Conservation (phyloP, 805 yeast genomes). For the Wickerhamiella spandovensis region DNA sequence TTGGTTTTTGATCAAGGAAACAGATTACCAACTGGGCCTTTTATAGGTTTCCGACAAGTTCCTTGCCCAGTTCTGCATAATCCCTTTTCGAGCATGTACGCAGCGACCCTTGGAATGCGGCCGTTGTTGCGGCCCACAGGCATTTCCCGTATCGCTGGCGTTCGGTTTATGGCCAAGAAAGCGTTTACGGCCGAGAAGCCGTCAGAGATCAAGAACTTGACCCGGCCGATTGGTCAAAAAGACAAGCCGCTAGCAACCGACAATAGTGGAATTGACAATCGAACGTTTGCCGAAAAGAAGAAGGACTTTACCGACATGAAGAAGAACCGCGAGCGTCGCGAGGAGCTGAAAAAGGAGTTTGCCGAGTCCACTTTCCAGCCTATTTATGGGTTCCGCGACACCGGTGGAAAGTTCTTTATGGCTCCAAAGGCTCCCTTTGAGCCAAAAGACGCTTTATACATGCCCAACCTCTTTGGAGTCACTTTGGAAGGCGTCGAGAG, state of each 20-base stretch:
- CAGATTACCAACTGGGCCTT: conserved; percentile 1
- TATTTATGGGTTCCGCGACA: conserved; percentile 49
- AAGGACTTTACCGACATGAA: conserved; percentile 38
- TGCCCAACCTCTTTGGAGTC: conserved; percentile 63
- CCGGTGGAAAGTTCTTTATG: conserved; percentile 71
- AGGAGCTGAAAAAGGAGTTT: conserved; percentile 46
- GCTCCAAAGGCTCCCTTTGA: conserved; percentile 75
- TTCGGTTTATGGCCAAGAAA: neutral
- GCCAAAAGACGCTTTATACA: conserved; percentile 56
- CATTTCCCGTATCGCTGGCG: neutral
- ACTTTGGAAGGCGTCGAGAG: conserved; percentile 29
- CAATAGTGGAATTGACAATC: conserved; percentile 29
- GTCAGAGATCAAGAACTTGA: conserved; percentile 18
- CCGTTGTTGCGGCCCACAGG: neutral
- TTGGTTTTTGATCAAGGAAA: conserved; percentile 26
- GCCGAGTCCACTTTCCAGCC: conserved; percentile 57
- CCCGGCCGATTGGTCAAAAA: conserved; percentile 36
- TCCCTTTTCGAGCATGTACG: neutral
- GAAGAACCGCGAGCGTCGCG: conserved; percentile 35
- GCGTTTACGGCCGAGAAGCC: conserved; percentile 17
- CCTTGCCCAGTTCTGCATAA: neutral
- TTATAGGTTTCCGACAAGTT: neutral
- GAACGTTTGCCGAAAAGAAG: conserved; percentile 28
- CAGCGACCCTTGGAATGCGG: neutral
- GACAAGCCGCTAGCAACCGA: conserved; percentile 29